phyloP scores from a whole-genome alignment of 148 eudicot genomes.

The Pharnaceum exiguum region DNA sequence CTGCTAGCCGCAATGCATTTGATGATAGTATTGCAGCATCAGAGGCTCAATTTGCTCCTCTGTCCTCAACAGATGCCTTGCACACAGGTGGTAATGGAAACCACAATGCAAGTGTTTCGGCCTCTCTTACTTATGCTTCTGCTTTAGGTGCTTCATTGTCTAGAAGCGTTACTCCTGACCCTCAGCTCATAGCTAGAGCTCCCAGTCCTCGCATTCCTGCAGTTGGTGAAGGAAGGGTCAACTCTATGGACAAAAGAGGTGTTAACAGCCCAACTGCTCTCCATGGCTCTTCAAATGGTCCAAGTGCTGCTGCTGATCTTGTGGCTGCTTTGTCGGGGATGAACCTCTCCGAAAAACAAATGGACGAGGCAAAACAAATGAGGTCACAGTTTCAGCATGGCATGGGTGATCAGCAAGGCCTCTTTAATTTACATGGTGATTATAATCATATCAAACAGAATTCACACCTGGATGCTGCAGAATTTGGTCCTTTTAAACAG shows the following conservation, averaged over 20 bases:
- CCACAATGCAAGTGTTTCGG: constrained; percentile 32
- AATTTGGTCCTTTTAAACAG: constrained; percentile 25
- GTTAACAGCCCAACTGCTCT: constrained; percentile 34
- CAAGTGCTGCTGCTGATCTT: constrained; percentile 34
- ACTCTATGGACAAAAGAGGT: constrained; percentile 51
- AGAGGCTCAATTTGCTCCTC: constrained; percentile 48
- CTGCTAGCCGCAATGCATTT: constrained; percentile 58
- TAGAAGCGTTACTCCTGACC: constrained; percentile 73
- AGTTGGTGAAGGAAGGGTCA: constrained; percentile 52
- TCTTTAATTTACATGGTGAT: constrained; percentile 36
- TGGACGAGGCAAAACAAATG: constrained; percentile 42
- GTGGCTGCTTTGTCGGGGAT: constrained; percentile 62
- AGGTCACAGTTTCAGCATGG: constrained; percentile 37
- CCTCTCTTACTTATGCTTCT: constrained; percentile 69
- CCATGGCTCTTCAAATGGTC: constrained; percentile 31
- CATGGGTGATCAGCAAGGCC: constrained; percentile 31
- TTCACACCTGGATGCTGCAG: constrained; percentile 24
- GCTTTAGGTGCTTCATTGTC: constrained; percentile 69
- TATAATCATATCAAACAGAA: constrained; percentile 31
- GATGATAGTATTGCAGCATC: constrained; percentile 37
- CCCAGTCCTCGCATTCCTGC: constrained; percentile 75
- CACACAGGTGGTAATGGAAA: constrained; percentile 25
- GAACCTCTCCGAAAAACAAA: constrained; percentile 41
- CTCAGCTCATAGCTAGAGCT: constrained; percentile 54
- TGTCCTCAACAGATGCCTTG: constrained; percentile 39